phyloP scores from a whole-genome alignment of 192 early-diverging fungal species.

The Umbelopsis isabellina region DNA sequence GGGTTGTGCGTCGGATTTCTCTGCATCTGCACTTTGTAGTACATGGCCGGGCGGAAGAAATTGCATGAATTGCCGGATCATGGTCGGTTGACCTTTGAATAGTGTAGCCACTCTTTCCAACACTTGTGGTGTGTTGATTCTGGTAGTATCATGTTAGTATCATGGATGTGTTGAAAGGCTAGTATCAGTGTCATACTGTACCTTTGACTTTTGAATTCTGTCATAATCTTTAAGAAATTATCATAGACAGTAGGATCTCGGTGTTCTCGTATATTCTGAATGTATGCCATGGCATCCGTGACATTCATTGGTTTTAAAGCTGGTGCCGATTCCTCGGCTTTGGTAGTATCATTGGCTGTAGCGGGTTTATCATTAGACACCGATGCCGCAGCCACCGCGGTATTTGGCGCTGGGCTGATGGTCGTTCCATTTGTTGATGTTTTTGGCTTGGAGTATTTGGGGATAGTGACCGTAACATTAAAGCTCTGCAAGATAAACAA shows the following conservation, averaged over 20 bases:
- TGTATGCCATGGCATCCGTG: constrained; percentile 35
- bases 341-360: background rate
- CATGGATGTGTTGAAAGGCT: background rate
- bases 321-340: background rate
- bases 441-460: constrained; percentile 8
- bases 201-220: constrained; percentile 33
- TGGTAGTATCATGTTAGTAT: background rate
- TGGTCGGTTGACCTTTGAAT: constrained; percentile 33
- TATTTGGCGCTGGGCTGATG: background rate
- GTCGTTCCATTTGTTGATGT: constrained; percentile 16
- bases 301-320: constrained; percentile 6
- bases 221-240: constrained; percentile 32
- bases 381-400: background rate
- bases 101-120: constrained; percentile 31
- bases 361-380: background rate
- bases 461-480: background rate
- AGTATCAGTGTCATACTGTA: background rate
- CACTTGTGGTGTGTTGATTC: constrained; percentile 37
- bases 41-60: constrained; percentile 38
- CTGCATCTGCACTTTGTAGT: constrained; percentile 22
- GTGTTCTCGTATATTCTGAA: constrained; percentile 25
- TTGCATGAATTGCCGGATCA: constrained; percentile 34
- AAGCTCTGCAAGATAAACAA: background rate
- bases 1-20: constrained; percentile 21
- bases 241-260: constrained; percentile 25